Evolutionary conservation across 768 basidiomycete species (phyloP).

Genomic region (Termitomyces sp.): DNA sequence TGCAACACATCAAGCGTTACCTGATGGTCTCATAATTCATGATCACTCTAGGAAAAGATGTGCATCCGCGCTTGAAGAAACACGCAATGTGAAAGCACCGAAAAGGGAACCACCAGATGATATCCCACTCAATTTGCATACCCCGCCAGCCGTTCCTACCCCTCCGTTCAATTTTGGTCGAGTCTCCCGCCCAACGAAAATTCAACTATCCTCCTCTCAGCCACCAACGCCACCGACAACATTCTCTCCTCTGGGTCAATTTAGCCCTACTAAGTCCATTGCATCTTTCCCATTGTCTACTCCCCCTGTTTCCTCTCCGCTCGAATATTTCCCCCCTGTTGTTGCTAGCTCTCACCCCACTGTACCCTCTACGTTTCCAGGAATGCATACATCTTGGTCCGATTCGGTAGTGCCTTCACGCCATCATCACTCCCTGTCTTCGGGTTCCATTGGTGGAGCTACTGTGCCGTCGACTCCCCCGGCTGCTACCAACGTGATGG

Average conservation of each 20-base stretch:
- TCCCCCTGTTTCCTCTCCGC: conserved; percentile 14
- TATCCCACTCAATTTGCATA: conserved; percentile 23
- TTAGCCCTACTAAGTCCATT: conserved; percentile 19
- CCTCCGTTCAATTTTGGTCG: conserved; percentile 13
- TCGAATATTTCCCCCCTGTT: conserved; percentile 18
- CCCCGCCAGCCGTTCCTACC: conserved; percentile 10
- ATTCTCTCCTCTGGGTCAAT: conserved; percentile 24
- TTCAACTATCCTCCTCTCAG: conserved; percentile 27
- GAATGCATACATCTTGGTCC: conserved; percentile 33
- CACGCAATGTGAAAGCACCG: conserved; percentile 37
- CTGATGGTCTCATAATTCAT: conserved; percentile 19
- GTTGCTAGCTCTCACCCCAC: conserved; percentile 8
- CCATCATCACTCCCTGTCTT: conserved; percentile 39
- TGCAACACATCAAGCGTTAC: conserved; percentile 13
- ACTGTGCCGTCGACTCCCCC: conserved; percentile 16
- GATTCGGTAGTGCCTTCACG: conserved; percentile 31
- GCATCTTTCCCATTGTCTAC: conserved; percentile 20
- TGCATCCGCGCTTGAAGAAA: conserved; percentile 38
- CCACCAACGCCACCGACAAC: conserved; percentile 30
- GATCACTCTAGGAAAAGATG: conserved; percentile 41
- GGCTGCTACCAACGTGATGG: conserved; percentile 11
- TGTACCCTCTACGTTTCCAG: conserved; percentile 22
- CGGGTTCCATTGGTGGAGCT: conserved; percentile 27
- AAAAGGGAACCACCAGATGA: conserved; percentile 48
- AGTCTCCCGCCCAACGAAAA: conserved; percentile 11